phyloP scores from a whole-genome alignment of 2,329 filamentous ascomycete species.

The Simplicillium aogashimaense region DNA sequence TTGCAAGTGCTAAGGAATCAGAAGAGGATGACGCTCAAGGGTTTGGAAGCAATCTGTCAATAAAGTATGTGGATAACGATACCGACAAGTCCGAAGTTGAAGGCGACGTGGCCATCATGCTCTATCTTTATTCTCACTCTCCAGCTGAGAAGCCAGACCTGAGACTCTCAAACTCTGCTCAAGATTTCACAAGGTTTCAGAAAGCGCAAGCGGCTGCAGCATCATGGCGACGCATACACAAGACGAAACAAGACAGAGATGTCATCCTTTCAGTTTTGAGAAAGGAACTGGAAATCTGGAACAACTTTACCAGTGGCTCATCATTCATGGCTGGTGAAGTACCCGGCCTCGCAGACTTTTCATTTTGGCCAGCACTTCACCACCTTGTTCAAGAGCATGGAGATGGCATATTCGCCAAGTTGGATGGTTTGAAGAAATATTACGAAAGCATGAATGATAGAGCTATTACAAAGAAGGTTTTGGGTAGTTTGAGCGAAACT shows the following conservation, averaged over 20 bases:
- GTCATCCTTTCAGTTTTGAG: slow-evolving; percentile 14
- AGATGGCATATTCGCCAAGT: no score
- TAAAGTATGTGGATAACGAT: slow-evolving; percentile 49
- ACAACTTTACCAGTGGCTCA: slow-evolving; percentile 18
- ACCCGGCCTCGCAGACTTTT: slow-evolving; percentile 42
- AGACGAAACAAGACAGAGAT: not conserved
- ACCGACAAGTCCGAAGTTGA: slow-evolving; percentile 31
- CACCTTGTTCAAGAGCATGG: slow-evolving; percentile 23
- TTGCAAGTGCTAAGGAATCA: slow-evolving; percentile 14
- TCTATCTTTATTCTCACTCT: slow-evolving; percentile 46
- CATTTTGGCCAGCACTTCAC: slow-evolving; percentile 45
- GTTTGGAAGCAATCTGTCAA: slow-evolving; percentile 14
- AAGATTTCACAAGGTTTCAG: no score
- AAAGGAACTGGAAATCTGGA: slow-evolving; percentile 29
- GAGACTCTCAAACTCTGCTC: no score
- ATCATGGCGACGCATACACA: no score
- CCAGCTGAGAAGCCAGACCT: no score
- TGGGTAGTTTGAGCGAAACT: not conserved
- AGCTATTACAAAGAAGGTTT: slow-evolving; percentile 12
- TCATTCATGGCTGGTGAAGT: slow-evolving; percentile 35
- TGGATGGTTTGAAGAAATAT: no score
- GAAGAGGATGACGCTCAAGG: not conserved
- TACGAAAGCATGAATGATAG: slow-evolving; percentile 10
- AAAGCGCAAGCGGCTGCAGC: no score
- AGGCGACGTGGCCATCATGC: slow-evolving; percentile 42